Evolutionary conservation across 352 stramenopile genomes (phyloP).

Genomic region (Pythium insidiosum): DNA sequence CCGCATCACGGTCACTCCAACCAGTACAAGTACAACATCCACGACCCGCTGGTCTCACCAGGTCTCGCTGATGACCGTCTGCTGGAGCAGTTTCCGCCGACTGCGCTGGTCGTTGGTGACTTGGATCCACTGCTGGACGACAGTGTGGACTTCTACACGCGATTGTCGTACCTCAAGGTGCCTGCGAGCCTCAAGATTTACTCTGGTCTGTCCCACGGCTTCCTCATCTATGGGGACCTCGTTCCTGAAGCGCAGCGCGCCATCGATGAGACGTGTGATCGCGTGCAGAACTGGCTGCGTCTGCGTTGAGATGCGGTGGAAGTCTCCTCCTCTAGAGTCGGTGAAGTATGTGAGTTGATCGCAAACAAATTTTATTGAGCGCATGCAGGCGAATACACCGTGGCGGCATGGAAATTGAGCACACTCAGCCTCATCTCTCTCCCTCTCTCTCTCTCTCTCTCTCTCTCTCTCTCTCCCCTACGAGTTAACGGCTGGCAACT

Average conservation of each 20-base stretch:
- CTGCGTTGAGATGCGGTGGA: conserved; percentile 6
- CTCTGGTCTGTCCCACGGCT: conserved; percentile 75
- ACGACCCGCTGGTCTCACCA: conserved; percentile 81
- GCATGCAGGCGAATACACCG: too few species aligned
- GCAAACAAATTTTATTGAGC: too few species aligned
- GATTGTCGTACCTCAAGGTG: conserved; percentile 71
- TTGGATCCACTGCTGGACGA: conserved; percentile 84
- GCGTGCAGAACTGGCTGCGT: conserved; percentile 56
- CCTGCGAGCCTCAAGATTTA: conserved; percentile 81
- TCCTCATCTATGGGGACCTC: conserved; percentile 81
- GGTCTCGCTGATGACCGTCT: conserved; percentile 70
- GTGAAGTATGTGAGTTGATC: too few species aligned
- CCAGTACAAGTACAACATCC: conserved; percentile 86
- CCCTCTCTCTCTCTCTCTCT: too few species aligned
- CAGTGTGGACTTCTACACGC: conserved; percentile 87
- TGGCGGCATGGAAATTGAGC: too few species aligned
- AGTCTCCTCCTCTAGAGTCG: too few species aligned
- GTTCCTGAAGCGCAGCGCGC: conserved; percentile 70
- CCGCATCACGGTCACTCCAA: conserved; percentile 73
- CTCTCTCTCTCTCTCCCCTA: too few species aligned
- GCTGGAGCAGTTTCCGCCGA: conserved; percentile 73
- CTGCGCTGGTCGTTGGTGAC: conserved; percentile 76
- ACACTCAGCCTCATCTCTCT: too few species aligned
- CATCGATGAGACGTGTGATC: conserved; percentile 77
- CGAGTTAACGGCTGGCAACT: too few species aligned